Evolutionary conservation across 2,329 filamentous ascomycete genomes (phyloP), one percentile per base, ranked within the genome.

Genomic region (Fusarium siculi): DNA sequence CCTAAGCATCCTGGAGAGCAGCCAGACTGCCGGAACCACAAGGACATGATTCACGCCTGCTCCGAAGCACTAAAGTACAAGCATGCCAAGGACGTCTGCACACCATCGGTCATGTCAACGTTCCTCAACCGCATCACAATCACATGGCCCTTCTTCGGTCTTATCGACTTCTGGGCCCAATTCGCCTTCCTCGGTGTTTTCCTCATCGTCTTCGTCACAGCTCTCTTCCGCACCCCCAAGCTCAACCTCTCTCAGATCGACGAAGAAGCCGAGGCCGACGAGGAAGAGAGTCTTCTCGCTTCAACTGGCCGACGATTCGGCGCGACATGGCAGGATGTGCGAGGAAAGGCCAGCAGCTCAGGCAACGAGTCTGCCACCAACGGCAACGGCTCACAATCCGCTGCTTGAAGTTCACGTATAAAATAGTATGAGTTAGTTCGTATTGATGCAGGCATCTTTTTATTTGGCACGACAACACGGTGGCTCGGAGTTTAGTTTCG

Each of bases 121-220:
- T 97, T 99, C 82, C 87, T 99, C 73, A 98, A 98, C 82, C 91
- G 95, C 49, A 90, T 98, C 68, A 95, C 93, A 28, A 89, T 97
- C 79, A 97, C 97, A 80, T 99, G 96, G 88, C 95, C 96, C 10
- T 94, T 98, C 80, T 97, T 99, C 79, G 96, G 96, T 16, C 91
- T 92, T 16, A 85, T 98, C n/a, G 89, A 94, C 75, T 99, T 98
- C 82, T 99, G 95, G 95, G 93, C 95, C 0, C 96, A 99, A 78
- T 98, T 98, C 79, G 93, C 89, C 18, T 98, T 99, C 84, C 83
- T 99, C 47, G 92, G 83, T 39, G 87, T 98, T 25, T 98, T 97
- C 82, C 81, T 97, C 15, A 83, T 97, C 61, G 91, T 97, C 18
- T 93, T 97, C 76, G 66, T 94, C 28, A 93, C 93, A 2, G 90